Evolutionary conservation across 2,329 filamentous ascomycete species (phyloP).

Genomic region (Sclerotinia minor): DNA sequence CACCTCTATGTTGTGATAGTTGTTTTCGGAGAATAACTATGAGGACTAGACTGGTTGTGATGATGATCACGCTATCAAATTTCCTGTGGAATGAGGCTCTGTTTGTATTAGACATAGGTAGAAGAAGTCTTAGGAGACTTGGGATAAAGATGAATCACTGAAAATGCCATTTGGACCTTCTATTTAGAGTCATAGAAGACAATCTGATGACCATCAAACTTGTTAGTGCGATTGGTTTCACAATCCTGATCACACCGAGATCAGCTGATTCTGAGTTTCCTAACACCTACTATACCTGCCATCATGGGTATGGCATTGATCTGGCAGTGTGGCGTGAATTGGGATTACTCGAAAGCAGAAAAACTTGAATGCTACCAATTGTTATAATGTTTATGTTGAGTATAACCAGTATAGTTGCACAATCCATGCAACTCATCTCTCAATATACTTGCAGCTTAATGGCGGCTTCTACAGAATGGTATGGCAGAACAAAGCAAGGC

Average conservation of each 20-base stretch:
- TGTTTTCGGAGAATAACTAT: not conserved
- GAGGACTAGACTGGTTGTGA: not conserved
- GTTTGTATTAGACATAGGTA: not conserved
- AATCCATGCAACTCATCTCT: not conserved
- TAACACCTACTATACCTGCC: not conserved
- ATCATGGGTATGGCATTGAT: not conserved
- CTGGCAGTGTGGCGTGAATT: not conserved
- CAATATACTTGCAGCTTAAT: not conserved
- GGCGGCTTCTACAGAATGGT: not conserved
- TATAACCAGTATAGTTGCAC: not conserved
- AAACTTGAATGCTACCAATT: not conserved
- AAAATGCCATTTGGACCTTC: not conserved
- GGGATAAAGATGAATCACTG: not conserved
- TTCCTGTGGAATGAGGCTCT: constrained; percentile 6
- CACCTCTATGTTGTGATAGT: not conserved
- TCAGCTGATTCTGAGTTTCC: not conserved
- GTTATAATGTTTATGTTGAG: constrained; percentile 1
- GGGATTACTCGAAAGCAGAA: not conserved
- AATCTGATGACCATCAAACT: not conserved
- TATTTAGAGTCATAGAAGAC: not conserved
- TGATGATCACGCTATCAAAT: not conserved
- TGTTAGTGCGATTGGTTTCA: not conserved
- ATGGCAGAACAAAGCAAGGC: not conserved
- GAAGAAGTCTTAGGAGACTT: not conserved
- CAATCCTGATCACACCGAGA: not conserved